Evolutionary conservation across 305 asterid species (phyloP), one percentile per base, ranked within the genome.

Genomic region (Fraxinus albicans): DNA sequence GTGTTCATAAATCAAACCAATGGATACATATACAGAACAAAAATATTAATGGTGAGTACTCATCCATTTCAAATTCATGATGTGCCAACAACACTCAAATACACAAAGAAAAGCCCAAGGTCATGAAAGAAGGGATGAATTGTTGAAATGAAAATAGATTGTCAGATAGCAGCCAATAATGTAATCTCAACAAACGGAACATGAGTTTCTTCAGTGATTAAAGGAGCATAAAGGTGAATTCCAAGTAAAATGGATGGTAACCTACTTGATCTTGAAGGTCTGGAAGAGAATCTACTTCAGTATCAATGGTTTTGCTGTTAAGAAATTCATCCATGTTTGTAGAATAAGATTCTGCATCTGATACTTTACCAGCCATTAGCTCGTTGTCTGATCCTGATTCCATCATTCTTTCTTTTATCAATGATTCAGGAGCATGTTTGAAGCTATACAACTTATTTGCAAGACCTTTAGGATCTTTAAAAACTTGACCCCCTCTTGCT

Each of bases 211-310:
- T 42, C 77, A 74, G 65, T 44, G 42, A 67, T 34, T 73, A 3
- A 60, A 63, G 60, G 47, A 77, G 76, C 15, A 35, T 73, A 70
- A 77, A 27, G n/a, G 27, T 7, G 60, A 76, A 67, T 76, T 74
- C 75, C 65, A 29, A 36, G 63, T 70, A 74, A 83, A 83, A 87
- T 19, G 78, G 83, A 80, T 29, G 29, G 82, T 12, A 84, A 75
- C 75, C 25, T 80, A 94, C 99, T 97, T 95, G 98, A 84, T 91
- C 99, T 84, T 94, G 93, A 90, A 93, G 91, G 83, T 92, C 97
- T 63, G 99, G 94, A 88, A 90, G 89, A 80, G 96, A 92, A 87
- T 91, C 95, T 80, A 85, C 86, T 90, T 93, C 95, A 76, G 98
- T 79, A 86, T 89, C 95, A 77, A 85, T 82, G 36, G 89, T 79